These are phyloP conservation scores for Candida maris DNA, from an alignment of 805 yeast genomes.

Conservation along the genomic window DNA sequence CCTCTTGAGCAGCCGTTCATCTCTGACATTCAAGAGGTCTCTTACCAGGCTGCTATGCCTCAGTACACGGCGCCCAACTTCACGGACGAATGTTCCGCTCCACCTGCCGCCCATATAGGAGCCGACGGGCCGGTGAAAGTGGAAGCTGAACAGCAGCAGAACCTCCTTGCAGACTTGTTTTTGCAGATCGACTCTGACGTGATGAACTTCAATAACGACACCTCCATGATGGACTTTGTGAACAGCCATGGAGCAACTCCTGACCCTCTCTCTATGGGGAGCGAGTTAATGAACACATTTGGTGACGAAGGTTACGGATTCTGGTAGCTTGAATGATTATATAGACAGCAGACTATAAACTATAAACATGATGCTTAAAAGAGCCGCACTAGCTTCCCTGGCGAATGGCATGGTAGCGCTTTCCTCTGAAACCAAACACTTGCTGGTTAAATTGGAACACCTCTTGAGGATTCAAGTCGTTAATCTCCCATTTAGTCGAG, in stretches of 20 bases:
- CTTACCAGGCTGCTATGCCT: not conserved
- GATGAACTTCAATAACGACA: conserved; percentile 21
- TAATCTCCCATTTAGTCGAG: conserved; percentile 91
- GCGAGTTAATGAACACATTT: conserved; percentile 16
- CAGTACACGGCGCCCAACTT: not conserved
- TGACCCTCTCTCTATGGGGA: conserved; percentile 1
- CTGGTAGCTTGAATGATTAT: conserved; percentile 19
- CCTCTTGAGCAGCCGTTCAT: conserved; percentile 3
- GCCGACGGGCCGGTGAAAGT: not conserved
- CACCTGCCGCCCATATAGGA: not conserved
- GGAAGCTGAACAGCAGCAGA: conserved; percentile 21
- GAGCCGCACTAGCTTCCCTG: conserved; percentile 12
- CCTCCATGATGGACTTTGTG: conserved; percentile 14
- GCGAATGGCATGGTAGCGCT: conserved; percentile 84
- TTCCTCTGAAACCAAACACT: conserved; percentile 90
- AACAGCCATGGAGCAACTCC: conserved; percentile 4
- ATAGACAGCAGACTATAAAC: conserved; percentile 7
- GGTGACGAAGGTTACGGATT: conserved; percentile 29
- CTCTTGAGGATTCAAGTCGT: conserved; percentile 88
- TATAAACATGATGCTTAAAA: not conserved
- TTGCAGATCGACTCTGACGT: conserved; percentile 31
- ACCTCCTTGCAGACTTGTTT: conserved; percentile 27
- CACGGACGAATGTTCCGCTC: not conserved
- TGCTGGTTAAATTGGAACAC: conserved; percentile 89
- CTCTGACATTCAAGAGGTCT: not conserved